Conservation (phyloP, 345 rosid genomes). For the Hirschfeldia incana region DNA sequence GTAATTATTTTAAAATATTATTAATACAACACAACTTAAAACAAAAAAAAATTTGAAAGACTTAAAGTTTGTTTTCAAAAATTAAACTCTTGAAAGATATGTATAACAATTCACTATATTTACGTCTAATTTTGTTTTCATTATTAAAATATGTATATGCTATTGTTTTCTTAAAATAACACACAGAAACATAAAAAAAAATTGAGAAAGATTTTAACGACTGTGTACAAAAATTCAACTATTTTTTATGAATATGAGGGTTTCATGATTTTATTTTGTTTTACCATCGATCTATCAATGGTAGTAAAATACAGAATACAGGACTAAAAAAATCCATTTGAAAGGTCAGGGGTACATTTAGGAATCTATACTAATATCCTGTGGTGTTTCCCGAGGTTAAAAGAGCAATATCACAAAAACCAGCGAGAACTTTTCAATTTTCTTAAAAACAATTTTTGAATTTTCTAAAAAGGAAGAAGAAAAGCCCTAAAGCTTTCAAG, state of each 20-base stretch:
- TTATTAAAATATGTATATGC: not conserved
- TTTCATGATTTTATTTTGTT: not conserved
- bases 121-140: not conserved
- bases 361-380: not conserved
- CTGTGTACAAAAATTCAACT: not conserved
- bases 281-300: not conserved
- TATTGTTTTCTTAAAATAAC: not conserved
- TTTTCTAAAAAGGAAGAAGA: not conserved
- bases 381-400: not conserved
- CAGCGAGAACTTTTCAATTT: not conserved
- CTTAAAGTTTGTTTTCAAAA: not conserved
- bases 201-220: not conserved
- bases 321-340: not conserved
- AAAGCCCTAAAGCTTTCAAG: conserved; percentile 35
- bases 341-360: not conserved
- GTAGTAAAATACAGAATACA: not conserved
- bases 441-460: not conserved
- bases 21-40: not conserved
- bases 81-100: not conserved
- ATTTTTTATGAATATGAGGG: not conserved
- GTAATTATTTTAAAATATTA: not conserved
- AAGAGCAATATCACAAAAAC: conserved; percentile 9
- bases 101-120: not conserved
- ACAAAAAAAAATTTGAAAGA: not conserved
- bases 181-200: too few relatives aligned